These are phyloP conservation scores for Hypoxylon fragiforme DNA, from an alignment of 495 filamentous ascomycete genomes.

Conservation along the genomic window DNA sequence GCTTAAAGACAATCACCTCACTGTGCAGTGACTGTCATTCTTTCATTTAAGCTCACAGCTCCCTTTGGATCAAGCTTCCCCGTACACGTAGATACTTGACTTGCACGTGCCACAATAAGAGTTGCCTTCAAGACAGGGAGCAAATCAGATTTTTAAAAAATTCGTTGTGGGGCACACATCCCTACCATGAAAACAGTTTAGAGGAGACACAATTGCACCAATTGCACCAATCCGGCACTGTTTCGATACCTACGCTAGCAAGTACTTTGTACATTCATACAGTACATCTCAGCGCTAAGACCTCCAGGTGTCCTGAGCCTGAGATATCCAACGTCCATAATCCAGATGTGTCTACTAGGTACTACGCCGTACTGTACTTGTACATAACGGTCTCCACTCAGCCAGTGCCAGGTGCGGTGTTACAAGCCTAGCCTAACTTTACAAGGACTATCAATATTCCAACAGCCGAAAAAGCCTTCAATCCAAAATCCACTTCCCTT, in stretches of 20 bases:
- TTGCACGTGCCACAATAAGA: conserved; percentile 26
- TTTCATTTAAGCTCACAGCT: not conserved
- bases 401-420: too few relatives aligned
- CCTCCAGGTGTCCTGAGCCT: too few relatives aligned
- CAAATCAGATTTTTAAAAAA: conserved; percentile 3
- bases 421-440: not conserved
- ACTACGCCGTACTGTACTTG: too few relatives aligned
- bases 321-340: too few relatives aligned
- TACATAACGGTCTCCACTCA: too few relatives aligned
- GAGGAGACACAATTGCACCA: conserved; percentile 11
- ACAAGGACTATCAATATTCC: conserved; percentile 33
- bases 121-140: not conserved
- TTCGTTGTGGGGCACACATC: conserved; percentile 12
- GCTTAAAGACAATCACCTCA: conserved; percentile 1
- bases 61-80: conserved; percentile 14
- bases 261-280: conserved; percentile 1
- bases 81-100: conserved; percentile 22
- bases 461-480: conserved; percentile 33
- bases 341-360: not conserved
- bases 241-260: too few relatives aligned
- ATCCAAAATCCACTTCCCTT: conserved; percentile 27
- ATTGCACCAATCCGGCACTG: conserved; percentile 18
- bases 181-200: conserved; percentile 13
- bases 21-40: not conserved
- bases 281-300: too few relatives aligned